These are phyloP conservation scores for Terfezia claveryi DNA, from an alignment of 495 filamentous ascomycete genomes.

Conservation along the genomic window DNA sequence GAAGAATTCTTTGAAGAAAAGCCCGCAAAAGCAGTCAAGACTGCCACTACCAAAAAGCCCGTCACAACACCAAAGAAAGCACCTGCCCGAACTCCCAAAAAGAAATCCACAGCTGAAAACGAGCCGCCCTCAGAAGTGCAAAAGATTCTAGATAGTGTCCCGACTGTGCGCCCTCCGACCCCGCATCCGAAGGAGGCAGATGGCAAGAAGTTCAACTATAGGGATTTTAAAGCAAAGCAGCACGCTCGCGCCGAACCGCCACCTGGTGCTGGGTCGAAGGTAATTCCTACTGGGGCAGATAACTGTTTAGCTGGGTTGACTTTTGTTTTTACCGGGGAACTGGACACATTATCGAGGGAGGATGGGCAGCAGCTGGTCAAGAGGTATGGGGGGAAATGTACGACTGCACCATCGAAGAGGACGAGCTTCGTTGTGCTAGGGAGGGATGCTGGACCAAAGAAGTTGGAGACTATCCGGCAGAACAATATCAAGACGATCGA, in stretches of 20 bases:
- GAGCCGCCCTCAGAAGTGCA: conserved; percentile 45
- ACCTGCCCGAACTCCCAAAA: conserved; percentile 28
- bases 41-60: conserved; percentile 24
- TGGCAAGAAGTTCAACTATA: conserved; percentile 47
- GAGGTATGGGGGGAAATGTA: conserved; percentile 80
- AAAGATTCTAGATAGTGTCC: conserved; percentile 71
- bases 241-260: conserved; percentile 26
- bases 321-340: conserved; percentile 91
- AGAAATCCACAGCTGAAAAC: conserved; percentile 37
- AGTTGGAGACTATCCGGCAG: conserved; percentile 66
- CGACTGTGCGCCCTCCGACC: conserved; percentile 55
- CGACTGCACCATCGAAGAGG: conserved; percentile 62
- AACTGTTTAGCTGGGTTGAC: conserved; percentile 82
- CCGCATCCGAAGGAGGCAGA: conserved; percentile 44
- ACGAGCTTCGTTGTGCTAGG: conserved; percentile 88
- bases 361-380: conserved; percentile 77
- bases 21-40: conserved; percentile 19
- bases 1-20: conserved; percentile 25
- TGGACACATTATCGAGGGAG: conserved; percentile 58
- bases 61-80: conserved; percentile 22
- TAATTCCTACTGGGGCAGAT: conserved; percentile 63
- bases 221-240: conserved; percentile 31
- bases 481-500: conserved; percentile 70
- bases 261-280: conserved; percentile 37
- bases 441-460: conserved; percentile 76